Evolutionary conservation across 805 yeast species (phyloP).

Genomic region (Wickerhamiella occidentalis): DNA sequence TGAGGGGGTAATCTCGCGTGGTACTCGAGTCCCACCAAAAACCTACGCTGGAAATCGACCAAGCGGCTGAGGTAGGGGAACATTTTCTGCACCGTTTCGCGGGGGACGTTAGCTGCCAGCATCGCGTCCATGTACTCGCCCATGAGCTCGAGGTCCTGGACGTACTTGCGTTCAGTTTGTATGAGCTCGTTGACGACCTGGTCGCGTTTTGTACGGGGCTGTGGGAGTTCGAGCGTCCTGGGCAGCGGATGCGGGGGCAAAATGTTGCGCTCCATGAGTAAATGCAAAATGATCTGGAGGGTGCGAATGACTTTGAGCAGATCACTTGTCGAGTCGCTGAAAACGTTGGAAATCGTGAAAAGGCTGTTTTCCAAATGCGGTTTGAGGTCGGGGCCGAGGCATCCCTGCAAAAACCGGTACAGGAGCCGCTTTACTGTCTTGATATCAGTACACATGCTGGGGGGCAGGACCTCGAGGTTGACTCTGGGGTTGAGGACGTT

Average conservation of each 20-base stretch:
- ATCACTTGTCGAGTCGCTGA: conserved; percentile 68
- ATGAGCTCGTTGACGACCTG: conserved; percentile 76
- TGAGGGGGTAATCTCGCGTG: conserved; percentile 63
- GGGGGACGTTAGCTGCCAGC: conserved; percentile 52
- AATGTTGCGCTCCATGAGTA: conserved; percentile 21
- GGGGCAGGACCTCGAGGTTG: conserved; percentile 39
- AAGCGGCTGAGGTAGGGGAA: conserved; percentile 78
- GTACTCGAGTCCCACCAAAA: conserved; percentile 78
- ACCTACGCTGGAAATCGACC: conserved; percentile 84
- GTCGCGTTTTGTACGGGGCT: conserved; percentile 36
- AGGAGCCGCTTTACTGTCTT: conserved; percentile 79
- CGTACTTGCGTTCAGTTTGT: conserved; percentile 85
- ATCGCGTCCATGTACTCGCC: conserved; percentile 57
- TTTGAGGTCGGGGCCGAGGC: conserved; percentile 53
- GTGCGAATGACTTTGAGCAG: conserved; percentile 63
- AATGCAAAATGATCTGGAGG: conserved; percentile 49
- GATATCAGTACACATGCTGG: conserved; percentile 65
- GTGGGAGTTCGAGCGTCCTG: conserved; percentile 7
- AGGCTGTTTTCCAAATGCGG: conserved; percentile 62
- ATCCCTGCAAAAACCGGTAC: conserved; percentile 79
- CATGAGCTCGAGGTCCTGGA: conserved; percentile 74
- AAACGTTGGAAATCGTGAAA: conserved; percentile 83
- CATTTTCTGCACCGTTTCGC: conserved; percentile 66
- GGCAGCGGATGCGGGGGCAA: conserved; percentile 5
- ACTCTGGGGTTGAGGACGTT: conserved; percentile 51